Percentiles rank a stretch among this genome's conserved stretches.
phyloP scores from a whole-genome alignment of 2,329 filamentous ascomycete species.

The Alternaria longipes region DNA sequence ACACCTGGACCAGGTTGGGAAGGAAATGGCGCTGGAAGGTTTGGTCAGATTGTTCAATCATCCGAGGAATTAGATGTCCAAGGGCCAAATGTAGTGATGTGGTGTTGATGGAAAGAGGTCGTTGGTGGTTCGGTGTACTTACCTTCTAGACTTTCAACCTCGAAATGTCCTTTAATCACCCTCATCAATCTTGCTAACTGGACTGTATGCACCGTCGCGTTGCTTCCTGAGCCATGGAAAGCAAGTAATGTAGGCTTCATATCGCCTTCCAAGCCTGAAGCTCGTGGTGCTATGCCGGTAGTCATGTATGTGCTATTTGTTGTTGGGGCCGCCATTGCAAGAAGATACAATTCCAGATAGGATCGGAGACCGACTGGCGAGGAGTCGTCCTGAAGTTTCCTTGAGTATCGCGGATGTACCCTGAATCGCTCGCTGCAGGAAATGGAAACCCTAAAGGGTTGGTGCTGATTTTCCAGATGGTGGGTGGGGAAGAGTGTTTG shows the following conservation, averaged over 20 bases:
- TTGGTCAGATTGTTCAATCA: slow-evolving; percentile 1
- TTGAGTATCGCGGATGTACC: not conserved
- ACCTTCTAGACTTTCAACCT: slow-evolving; percentile 40
- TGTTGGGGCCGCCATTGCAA: not conserved
- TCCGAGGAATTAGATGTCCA: not conserved
- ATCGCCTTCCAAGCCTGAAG: not conserved
- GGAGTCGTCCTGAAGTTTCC: not conserved
- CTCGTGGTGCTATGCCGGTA: not conserved
- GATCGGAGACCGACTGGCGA: not conserved
- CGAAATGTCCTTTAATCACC: slow-evolving; percentile 35
- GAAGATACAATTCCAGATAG: not conserved
- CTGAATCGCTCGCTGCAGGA: not conserved
- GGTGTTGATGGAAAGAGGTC: not conserved
- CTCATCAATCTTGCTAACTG: slow-evolving; percentile 44
- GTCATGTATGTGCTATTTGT: not conserved
- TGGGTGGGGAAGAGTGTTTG: not conserved
- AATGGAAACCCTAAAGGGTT: not conserved
- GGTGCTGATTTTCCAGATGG: not conserved
- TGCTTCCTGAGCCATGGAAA: slow-evolving; percentile 50
- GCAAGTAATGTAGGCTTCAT: slow-evolving; percentile 46
- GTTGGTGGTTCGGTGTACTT: not conserved
- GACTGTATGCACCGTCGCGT: slow-evolving; percentile 44
- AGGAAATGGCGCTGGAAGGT: slow-evolving; percentile 40
- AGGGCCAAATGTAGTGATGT: not conserved
- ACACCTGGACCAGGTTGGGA: slow-evolving; percentile 47